Evolutionary conservation across 768 basidiomycete species (phyloP), one percentile per base, ranked within the genome.

Genomic region (Mycena venus): DNA sequence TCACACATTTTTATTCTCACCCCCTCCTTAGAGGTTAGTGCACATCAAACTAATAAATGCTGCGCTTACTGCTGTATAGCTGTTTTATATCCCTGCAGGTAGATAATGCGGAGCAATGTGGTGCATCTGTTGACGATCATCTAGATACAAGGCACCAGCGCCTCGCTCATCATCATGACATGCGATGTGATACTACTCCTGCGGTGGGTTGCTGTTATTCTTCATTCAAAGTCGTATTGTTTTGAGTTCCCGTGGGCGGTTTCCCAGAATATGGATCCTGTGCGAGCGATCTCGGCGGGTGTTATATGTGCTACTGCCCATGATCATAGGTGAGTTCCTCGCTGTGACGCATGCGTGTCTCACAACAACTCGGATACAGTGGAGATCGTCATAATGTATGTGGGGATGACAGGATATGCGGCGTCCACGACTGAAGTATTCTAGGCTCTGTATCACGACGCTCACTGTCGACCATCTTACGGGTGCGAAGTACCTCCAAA

Each of bases 201-300:
- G 25, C 59, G 59, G 59, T 60, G 34, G 34, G 36, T 40, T 11
- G 42, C 42, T 19, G 42, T 19, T 19, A 7, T 60, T 17, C 27
- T 17, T 55, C 15, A 29, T 17, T 55, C 15, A 29, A 29, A 29
- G 15, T 31, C 10, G 14, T 29, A 44, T 19, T 44, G 19, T 17
- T 17, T 44, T 17, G 12, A 44, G 17, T 44, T 44, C 7, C 3
- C 17, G 42, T 44, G 15, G 17, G 17, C 36, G 36, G 36, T 38
- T 38, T 51, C 49, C 8, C 64, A 67, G 65, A 32, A 67, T 67
- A 38, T 67, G 65, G 65, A 67, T 67, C n/a, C 55, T 67, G 11
- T 56, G 55, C 38, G 38, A 56, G 8, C 51, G 65, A 27, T 55
- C 65, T 19, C 65, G 53, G 23, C 34, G 38, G 34, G 27, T 49